Conservation (phyloP, 2,329 filamentous ascomycete genomes). For the Trichoderma koningiopsis region DNA sequence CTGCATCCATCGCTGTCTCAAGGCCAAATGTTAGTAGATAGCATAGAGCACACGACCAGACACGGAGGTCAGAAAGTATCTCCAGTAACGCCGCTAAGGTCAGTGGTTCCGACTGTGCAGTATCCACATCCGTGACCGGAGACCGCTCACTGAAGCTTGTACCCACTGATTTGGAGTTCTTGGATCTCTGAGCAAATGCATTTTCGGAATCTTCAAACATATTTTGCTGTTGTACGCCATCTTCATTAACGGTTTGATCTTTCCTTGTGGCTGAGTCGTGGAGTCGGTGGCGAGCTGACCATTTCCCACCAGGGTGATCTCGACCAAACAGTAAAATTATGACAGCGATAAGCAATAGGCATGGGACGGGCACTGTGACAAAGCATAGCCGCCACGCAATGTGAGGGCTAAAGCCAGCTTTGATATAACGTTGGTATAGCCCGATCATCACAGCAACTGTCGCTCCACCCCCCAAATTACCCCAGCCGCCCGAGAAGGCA, state of each 20-base stretch:
- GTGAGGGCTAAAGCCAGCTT: conserved; percentile 59
- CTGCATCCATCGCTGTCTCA: conserved; percentile 63
- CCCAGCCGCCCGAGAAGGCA: conserved; percentile 79
- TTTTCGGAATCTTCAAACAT: neutral
- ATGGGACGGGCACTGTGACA: conserved; percentile 80
- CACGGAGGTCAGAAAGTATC: conserved; percentile 56
- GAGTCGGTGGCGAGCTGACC: conserved; percentile 68
- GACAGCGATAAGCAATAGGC: conserved; percentile 69
- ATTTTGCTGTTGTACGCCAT: neutral
- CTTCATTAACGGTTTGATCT: conserved; percentile 52
- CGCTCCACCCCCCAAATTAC: conserved; percentile 85
- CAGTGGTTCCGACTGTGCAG: neutral
- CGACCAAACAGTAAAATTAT: conserved; percentile 73
- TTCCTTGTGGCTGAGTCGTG: conserved; percentile 49
- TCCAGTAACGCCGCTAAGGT: conserved; percentile 46
- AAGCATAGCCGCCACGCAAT: conserved; percentile 67
- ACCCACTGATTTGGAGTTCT: neutral
- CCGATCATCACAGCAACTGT: conserved; percentile 95
- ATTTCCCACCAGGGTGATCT: conserved; percentile 81
- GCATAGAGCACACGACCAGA: conserved; percentile 52
- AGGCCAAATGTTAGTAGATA: conserved; percentile 66
- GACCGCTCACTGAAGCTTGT: neutral
- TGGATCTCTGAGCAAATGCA: neutral
- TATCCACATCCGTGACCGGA: neutral
- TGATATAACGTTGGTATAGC: conserved; percentile 69